Conservation (phyloP, 345 rosid genomes). For the Noccaea bulbosa region DNA sequence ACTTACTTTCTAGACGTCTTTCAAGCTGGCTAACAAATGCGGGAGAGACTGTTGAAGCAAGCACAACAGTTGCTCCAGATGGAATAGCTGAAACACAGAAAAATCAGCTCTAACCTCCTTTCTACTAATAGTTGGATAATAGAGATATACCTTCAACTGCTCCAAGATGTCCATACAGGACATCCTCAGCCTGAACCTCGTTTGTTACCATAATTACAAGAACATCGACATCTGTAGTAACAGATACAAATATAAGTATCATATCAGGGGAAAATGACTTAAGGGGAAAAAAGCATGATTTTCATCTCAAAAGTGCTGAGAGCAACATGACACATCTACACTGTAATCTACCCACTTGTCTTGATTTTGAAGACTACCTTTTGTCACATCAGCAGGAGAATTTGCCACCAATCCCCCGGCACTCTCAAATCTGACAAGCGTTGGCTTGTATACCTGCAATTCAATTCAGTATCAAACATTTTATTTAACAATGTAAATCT, state of each 20-base stretch:
- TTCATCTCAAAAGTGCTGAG: conserved; percentile 26
- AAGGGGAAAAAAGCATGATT: not conserved
- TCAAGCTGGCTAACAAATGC: conserved; percentile 75
- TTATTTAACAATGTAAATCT: not conserved
- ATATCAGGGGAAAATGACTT: conserved; percentile 4
- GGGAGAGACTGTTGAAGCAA: conserved; percentile 94
- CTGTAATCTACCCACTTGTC: conserved; percentile 11
- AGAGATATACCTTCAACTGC: conserved; percentile 72
- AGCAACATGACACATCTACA: conserved; percentile 21
- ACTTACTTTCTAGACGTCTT: conserved; percentile 74
- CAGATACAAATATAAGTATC: conserved; percentile 24
- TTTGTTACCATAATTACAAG: conserved; percentile 93
- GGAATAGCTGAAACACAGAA: conserved; percentile 59
- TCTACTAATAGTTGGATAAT: conserved; percentile 15
- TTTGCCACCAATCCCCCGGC: conserved; percentile 75
- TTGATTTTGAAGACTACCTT: conserved; percentile 55
- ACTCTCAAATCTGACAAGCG: conserved; percentile 64
- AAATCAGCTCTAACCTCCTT: conserved; percentile 33
- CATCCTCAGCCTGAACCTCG: conserved; percentile 87
- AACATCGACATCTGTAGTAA: conserved; percentile 71
- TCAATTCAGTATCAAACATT: conserved; percentile 30
- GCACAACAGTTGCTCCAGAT: conserved; percentile 72
- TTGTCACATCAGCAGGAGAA: conserved; percentile 77
- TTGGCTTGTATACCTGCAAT: conserved; percentile 83
- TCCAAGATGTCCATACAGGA: conserved; percentile 77